These are phyloP conservation scores for Jaltomata sinuosa DNA, from an alignment of 257 asterid genomes.

Conservation along the genomic window DNA sequence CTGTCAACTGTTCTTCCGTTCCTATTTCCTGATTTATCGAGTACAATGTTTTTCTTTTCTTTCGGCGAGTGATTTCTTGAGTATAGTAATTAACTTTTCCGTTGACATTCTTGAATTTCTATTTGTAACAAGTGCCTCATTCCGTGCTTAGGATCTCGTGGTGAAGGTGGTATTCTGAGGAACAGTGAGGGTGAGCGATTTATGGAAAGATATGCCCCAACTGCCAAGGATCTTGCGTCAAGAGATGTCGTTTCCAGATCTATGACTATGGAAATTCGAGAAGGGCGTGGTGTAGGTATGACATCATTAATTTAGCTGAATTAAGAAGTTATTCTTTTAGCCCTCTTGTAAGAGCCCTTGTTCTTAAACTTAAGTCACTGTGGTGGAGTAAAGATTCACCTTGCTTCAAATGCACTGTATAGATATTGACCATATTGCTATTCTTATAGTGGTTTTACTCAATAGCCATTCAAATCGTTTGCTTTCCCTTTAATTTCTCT, in stretches of 20 bases:
- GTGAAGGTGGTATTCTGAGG: conserved; percentile 98
- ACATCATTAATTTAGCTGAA: background rate
- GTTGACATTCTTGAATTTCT: background rate
- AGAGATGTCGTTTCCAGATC: conserved; percentile 98
- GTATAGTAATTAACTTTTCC: background rate
- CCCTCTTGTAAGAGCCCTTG: background rate
- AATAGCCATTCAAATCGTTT: background rate
- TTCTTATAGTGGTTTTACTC: background rate
- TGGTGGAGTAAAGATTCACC: background rate
- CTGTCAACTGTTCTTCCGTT: background rate
- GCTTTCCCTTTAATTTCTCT: background rate
- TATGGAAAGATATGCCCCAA: conserved; percentile 99
- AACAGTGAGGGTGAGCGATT: conserved; percentile 98
- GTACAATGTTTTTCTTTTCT: background rate
- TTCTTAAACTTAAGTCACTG: background rate
- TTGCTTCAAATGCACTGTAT: background rate
- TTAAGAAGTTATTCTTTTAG: background rate
- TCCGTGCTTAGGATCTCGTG: conserved; percentile 70
- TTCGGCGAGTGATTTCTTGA: background rate
- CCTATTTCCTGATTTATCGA: background rate
- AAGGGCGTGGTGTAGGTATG: conserved; percentile 99
- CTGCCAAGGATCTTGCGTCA: conserved; percentile 99
- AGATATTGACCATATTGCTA: background rate
- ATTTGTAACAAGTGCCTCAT: background rate
- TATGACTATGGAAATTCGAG: conserved; percentile 99